Evolutionary conservation across 306 rosid species (phyloP).

Genomic region (Castanea sativa): DNA sequence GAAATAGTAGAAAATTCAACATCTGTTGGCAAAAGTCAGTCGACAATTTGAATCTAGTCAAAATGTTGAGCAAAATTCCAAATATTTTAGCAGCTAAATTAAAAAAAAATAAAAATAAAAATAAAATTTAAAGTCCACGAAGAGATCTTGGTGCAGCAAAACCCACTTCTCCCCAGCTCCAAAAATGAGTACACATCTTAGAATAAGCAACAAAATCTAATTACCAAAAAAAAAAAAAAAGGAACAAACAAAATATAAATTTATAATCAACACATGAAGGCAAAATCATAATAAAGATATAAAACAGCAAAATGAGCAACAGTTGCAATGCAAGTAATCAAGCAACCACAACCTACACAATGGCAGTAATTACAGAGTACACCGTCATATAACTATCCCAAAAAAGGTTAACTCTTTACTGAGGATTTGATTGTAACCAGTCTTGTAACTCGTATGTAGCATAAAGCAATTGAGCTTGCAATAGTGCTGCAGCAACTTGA

Average conservation of each 20-base stretch:
- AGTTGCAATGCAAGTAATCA: neutral
- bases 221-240: neutral
- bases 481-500: neutral
- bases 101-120: too few species aligned
- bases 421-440: neutral
- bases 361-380: neutral
- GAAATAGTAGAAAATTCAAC: too few species aligned
- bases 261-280: neutral
- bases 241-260: neutral
- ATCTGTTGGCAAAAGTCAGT: too few species aligned
- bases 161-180: constrained; percentile 66
- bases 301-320: neutral
- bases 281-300: neutral
- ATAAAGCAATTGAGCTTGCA: neutral
- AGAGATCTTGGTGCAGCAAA: neutral
- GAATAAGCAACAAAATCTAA: constrained; percentile 3
- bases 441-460: neutral
- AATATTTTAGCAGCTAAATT: too few species aligned
- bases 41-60: too few species aligned
- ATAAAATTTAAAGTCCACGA: too few species aligned
- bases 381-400: neutral
- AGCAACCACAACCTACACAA: neutral
- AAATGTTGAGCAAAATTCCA: too few species aligned
- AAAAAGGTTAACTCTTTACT: neutral
- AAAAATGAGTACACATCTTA: constrained; percentile 36